Base-by-base conservation (phyloP, 2,329 filamentous ascomycete species). In the Microcyclosporella mali region DNA sequence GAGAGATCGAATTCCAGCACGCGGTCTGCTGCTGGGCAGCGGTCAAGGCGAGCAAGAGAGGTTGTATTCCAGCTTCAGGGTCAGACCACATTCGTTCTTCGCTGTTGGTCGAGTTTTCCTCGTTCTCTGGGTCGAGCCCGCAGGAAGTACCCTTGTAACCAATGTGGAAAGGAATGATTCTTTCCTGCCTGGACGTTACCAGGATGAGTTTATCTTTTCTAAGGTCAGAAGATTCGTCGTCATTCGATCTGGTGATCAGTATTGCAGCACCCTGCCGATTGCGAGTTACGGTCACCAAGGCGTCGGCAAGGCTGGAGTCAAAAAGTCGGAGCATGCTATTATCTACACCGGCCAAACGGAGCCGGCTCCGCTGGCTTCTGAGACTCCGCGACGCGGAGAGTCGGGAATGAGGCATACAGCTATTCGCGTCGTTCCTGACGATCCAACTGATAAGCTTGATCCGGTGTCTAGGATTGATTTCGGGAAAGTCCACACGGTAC, bases 141-240 rank as follows among this genome's bases (percentile, higher is more conserved):
- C 40, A 25, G 53, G 54, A 2, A 46, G 50, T 8, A 40, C n/a
- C 6, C 41, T 10, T 10, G 38, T 52, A 19, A 43, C 37, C 14
- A 4, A n/a, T 6, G 16, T 32, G 16, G 27, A 36, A 18, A 4
- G 12, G 11, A 48, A 29, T 35, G 31, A 50, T 35, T 27, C 47
- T 11, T 31, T 18, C n/a, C 30, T 40, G 1, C 21, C n/a, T 9
- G 40, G 43, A 3, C 34, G 32, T 11, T 32, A 17, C 27, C 40
- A 34, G n/a, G 49, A 46, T 9, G 50, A 57, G 18, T 27, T 11
- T 8, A 43, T 57, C 1, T 53, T 45, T 28, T 49, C 56, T 6
- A 59, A 59, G 35, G 44, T 56, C 0, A 49, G 57, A 0, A 33
- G 54, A 3, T 60, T 59, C 36, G 56, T 59, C 1, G 51, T 60